Base-by-base conservation (phyloP, 768 basidiomycete genomes). In the Neoboletus magnificus region DNA sequence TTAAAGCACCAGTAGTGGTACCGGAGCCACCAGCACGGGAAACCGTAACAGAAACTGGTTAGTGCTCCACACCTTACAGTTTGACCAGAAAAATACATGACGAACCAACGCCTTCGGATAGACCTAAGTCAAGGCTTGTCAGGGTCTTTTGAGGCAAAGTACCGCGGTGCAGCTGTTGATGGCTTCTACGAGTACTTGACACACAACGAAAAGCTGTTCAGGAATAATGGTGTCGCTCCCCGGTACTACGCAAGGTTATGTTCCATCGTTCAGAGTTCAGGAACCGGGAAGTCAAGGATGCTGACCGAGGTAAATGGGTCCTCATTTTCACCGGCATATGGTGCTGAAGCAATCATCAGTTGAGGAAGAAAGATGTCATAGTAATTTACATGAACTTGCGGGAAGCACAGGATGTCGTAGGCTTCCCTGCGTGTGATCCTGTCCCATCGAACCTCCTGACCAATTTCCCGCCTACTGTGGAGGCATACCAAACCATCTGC, bases 131-230 rank as follows among this genome's bases (percentile, higher is more conserved):
- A 23, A 23, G 15, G 15, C 4, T 45, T 55, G 27, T 49, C 56
- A 1, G 25, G 1, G 2, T 27, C 52, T 8, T 60, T 60, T 8
- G n/a, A 18, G 22, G 44, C 32, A 1, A 13, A 13, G 8, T 60
- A 54, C 5, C 16, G 3, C 1, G 58, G 60, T 5, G 27, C 11
- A 18, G 59, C 50, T 0, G 43, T 41, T 2, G 49, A 51, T 1
- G 58, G 36, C 8, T 55, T 61, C 36, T 44, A n/a, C 41, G 41
- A 60, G 20, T 61, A 60, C 32, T 3, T 60, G 15, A 41, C 52
- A 12, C 2, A 33, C 11, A 55, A 60, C 5, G 44, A 60, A 12
- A 45, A 29, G 22, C 10, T 23, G 9, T 59, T 54, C 43, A 35
- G 8, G 20, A 10, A 36, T 2, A 10, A 16, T 2, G 27, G 27